phyloP scores from a whole-genome alignment of 2,329 filamentous ascomycete genomes.

The Talaromyces sp. region DNA sequence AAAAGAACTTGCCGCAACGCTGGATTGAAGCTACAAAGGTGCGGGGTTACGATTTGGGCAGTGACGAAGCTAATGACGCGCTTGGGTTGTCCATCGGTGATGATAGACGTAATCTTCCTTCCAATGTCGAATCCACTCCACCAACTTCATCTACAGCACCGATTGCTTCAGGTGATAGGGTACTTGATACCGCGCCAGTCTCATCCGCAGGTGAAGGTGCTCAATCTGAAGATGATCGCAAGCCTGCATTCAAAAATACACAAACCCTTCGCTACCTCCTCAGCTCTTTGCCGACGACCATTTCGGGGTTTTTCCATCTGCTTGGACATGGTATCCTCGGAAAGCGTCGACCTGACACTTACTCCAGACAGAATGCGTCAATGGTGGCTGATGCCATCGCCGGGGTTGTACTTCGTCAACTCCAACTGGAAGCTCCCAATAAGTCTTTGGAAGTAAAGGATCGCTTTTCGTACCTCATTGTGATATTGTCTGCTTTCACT shows the following conservation, averaged over 20 bases:
- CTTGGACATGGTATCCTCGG: slow-evolving; percentile 77
- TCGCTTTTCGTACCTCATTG: slow-evolving; percentile 73
- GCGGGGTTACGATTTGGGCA: slow-evolving; percentile 34
- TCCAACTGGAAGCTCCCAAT: slow-evolving; percentile 52
- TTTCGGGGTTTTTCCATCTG: slow-evolving; percentile 81
- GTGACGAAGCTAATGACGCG: slow-evolving; percentile 42
- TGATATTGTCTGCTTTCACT: slow-evolving; percentile 72
- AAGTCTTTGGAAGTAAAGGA: slow-evolving; percentile 56
- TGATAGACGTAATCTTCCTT: slow-evolving; percentile 18
- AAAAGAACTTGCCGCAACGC: slow-evolving; percentile 65
- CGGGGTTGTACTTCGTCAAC: slow-evolving; percentile 64
- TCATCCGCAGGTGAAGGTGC: slow-evolving; percentile 9
- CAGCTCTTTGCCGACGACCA: slow-evolving; percentile 71
- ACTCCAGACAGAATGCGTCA: slow-evolving; percentile 58
- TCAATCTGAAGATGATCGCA: slow-evolving; percentile 21
- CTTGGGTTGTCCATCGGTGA: slow-evolving; percentile 25
- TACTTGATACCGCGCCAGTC: neutral
- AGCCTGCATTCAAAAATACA: slow-evolving; percentile 66
- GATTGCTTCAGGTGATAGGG: slow-evolving; percentile 1
- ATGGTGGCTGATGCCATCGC: slow-evolving; percentile 67
- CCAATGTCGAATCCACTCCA: slow-evolving; percentile 27
- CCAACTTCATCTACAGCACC: slow-evolving; percentile 2
- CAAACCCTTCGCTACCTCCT: slow-evolving; percentile 72
- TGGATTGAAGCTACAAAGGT: slow-evolving; percentile 50
- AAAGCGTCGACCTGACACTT: slow-evolving; percentile 67